Conservation (phyloP, 2,329 filamentous ascomycete species). For the Cladorrhinum sp. region DNA sequence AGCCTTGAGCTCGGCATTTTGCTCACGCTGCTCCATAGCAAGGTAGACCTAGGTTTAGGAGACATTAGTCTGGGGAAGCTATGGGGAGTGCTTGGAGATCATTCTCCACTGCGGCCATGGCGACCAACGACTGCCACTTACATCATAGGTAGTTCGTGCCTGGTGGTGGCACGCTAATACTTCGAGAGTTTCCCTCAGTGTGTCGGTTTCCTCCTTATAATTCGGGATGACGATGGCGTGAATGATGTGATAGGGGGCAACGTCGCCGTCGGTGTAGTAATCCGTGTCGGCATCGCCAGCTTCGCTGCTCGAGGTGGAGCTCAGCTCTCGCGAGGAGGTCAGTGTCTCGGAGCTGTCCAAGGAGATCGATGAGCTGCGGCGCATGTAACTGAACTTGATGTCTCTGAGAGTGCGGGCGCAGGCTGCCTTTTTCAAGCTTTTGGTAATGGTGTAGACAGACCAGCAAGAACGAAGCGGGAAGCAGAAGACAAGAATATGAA, state of each 20-base stretch:
- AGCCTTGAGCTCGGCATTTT: slow-evolving; percentile 59
- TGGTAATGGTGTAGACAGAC: slow-evolving; percentile 57
- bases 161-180: slow-evolving; percentile 66
- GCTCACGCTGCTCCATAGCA: slow-evolving; percentile 69
- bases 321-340: slow-evolving; percentile 43
- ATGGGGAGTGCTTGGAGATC: slow-evolving; percentile 11
- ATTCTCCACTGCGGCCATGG: slow-evolving; percentile 5
- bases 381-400: slow-evolving; percentile 45
- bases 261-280: slow-evolving; percentile 44
- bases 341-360: slow-evolving; percentile 56
- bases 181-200: slow-evolving; percentile 64
- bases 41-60: slow-evolving; percentile 57
- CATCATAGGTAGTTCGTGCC: slow-evolving; percentile 64
- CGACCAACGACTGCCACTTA: slow-evolving; percentile 42
- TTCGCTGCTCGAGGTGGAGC: slow-evolving; percentile 49
- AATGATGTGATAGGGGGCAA: slow-evolving; percentile 47
- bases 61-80: slow-evolving; percentile 16
- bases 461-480: slow-evolving; percentile 63
- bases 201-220: slow-evolving; percentile 71
- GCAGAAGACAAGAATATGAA: slow-evolving; percentile 61
- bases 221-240: slow-evolving; percentile 70
- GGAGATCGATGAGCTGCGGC: slow-evolving; percentile 53
- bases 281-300: slow-evolving; percentile 50
- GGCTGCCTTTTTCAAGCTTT: slow-evolving; percentile 45
- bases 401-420: slow-evolving; percentile 46